A percentile compares a stretch with the other conserved stretches of the same genome.
phyloP scores from a whole-genome alignment of 371 early-diverging fungal species.

The Mucor sp. region DNA sequence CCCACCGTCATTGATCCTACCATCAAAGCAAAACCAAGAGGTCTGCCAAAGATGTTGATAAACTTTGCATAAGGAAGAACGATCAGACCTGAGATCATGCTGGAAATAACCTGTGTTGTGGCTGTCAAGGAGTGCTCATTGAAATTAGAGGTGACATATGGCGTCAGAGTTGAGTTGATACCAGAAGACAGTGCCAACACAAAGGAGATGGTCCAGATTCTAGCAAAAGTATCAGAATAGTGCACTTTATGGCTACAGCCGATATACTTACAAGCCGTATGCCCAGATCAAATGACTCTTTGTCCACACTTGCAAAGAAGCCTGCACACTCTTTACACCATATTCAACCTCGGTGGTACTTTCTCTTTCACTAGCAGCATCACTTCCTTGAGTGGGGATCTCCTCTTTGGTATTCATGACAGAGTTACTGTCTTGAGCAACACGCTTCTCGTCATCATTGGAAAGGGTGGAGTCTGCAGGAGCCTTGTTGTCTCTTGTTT shows the following conservation, averaged over 20 bases:
- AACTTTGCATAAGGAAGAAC: slow-evolving; percentile 20
- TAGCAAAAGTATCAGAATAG: not conserved
- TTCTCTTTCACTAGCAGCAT: not conserved
- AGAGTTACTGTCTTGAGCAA: not conserved
- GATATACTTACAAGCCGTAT: slow-evolving; percentile 11
- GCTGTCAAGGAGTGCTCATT: slow-evolving; percentile 18
- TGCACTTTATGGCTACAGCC: not conserved
- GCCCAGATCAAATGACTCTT: slow-evolving; percentile 16
- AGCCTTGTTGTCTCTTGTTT: not conserved
- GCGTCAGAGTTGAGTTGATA: slow-evolving; percentile 11
- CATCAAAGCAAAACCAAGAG: slow-evolving; percentile 20
- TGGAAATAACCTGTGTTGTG: slow-evolving; percentile 17
- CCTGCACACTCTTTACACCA: slow-evolving; percentile 13
- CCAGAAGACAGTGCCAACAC: slow-evolving; percentile 20
- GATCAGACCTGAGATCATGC: slow-evolving; percentile 21
- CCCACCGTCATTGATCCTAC: slow-evolving; percentile 19
- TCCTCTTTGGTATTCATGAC: not conserved
- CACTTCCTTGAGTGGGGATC: not conserved
- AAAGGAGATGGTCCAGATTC: slow-evolving; percentile 20
- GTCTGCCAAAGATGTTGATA: slow-evolving; percentile 18
- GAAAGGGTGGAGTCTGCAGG: not conserved
- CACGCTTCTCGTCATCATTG: not conserved
- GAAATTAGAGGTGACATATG: slow-evolving; percentile 19
- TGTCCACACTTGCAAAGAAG: slow-evolving; percentile 12
- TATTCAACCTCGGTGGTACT: not conserved